These are phyloP conservation scores for Jasminum sambac DNA, from an alignment of 257 asterid genomes.

Conservation along the genomic window DNA sequence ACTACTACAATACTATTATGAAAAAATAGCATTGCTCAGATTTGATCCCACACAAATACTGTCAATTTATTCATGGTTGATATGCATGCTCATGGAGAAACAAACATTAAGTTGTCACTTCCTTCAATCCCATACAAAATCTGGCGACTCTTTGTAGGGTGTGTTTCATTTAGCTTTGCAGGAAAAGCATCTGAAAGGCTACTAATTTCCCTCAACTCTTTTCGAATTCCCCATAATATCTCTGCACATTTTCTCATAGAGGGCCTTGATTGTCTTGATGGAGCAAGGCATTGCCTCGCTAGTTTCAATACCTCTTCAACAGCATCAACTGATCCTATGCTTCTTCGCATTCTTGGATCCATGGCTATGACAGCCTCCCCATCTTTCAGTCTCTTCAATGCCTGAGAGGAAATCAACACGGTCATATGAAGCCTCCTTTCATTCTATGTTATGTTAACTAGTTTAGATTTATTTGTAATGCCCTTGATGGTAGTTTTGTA, in stretches of 20 bases:
- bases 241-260: conserved; percentile 72
- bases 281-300: conserved; percentile 60
- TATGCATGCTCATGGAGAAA: conserved; percentile 32
- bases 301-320: conserved; percentile 60
- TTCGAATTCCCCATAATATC: conserved; percentile 57
- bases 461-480: background rate
- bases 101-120: conserved; percentile 36
- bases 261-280: conserved; percentile 57
- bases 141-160: conserved; percentile 14
- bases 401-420: conserved; percentile 37
- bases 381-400: conserved; percentile 42
- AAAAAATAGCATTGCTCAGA: background rate
- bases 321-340: conserved; percentile 38
- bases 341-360: conserved; percentile 64
- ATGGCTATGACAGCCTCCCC: conserved; percentile 52
- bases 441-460: background rate
- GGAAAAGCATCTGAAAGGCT: conserved; percentile 16
- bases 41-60: background rate
- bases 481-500: background rate
- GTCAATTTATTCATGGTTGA: background rate
- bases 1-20: too few relatives aligned
- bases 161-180: conserved; percentile 26
- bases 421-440: background rate
- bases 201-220: conserved; percentile 35
- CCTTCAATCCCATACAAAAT: conserved; percentile 31